A percentile compares a stretch with the other conserved stretches of the same genome.
Conservation (phyloP, 352 stramenopile species). For the Globisporangium parvum region DNA sequence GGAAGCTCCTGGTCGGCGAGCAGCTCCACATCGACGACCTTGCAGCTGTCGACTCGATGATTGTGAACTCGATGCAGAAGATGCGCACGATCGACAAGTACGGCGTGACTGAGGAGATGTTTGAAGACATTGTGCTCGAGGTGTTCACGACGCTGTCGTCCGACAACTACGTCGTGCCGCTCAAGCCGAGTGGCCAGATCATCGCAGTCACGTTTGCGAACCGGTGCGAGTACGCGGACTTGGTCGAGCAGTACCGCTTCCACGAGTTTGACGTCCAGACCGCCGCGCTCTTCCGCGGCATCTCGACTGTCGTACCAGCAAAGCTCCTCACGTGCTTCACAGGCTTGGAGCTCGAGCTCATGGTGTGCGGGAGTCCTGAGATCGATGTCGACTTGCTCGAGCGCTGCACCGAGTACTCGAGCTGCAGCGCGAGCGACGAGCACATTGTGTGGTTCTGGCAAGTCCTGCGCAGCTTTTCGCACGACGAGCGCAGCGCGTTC, state of each 20-base stretch:
- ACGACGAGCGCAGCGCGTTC: conserved; percentile 83
- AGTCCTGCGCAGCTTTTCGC: conserved; percentile 63
- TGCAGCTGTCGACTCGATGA: conserved; percentile 73
- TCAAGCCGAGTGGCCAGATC: conserved; percentile 56
- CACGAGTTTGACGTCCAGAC: conserved; percentile 69
- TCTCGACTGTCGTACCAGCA: conserved; percentile 72
- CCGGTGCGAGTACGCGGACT: conserved; percentile 68
- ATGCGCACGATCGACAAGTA: conserved; percentile 76
- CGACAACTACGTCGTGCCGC: conserved; percentile 71
- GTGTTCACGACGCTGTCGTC: conserved; percentile 87
- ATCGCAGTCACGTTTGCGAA: conserved; percentile 78
- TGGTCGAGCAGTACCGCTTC: conserved; percentile 76
- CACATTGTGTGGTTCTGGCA: conserved; percentile 89
- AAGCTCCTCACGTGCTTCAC: conserved; percentile 78
- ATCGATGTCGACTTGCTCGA: conserved; percentile 79
- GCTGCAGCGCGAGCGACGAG: conserved; percentile 54
- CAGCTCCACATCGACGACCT: conserved; percentile 76
- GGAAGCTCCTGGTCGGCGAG: conserved; percentile 86
- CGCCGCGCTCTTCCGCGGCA: conserved; percentile 39
- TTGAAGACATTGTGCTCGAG: conserved; percentile 89
- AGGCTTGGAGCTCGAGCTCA: conserved; percentile 66
- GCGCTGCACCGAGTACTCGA: conserved; percentile 84
- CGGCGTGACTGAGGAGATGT: conserved; percentile 81
- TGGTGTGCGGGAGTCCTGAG: conserved; percentile 81
- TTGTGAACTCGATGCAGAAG: conserved; percentile 84